Evolutionary conservation across 495 filamentous ascomycete genomes (phyloP), one percentile per base, ranked within the genome.

Genomic region (Hyaloscypha hepaticicola): DNA sequence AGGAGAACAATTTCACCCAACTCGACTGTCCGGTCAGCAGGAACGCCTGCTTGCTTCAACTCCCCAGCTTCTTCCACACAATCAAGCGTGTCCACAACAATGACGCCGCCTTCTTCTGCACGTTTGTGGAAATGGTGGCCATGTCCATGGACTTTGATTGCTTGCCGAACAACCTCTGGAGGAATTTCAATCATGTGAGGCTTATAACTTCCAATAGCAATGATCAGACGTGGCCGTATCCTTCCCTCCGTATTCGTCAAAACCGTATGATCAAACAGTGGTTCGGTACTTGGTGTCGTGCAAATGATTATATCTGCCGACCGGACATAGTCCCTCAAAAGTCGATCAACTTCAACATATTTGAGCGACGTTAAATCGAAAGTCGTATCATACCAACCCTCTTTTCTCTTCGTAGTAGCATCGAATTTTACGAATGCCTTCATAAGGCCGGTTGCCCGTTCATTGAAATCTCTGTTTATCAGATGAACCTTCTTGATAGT

Each of bases 11-110:
- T 73, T 72, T 96, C 92, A 3, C 93, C 93, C 5, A 93, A 77
- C 80, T 99, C 93, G 7, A 96, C 89, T 22, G 97, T 78, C 70
- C 96, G 87, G 28, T 85, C 80, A 0, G 88, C 81, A 49, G 78
- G 76, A 29, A 98, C 75, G 0, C 84, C 90, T 0, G 91, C 91
- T 69, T 91, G 85, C 28, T 94, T 88, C 59, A 99, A 78, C 79
- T 99, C 95, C 5, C 95, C 95, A 0, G 94, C 90, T 71, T 97
- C 92, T 69, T 87, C 85, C 65, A 97, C 69, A 60, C 90, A 92
- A 5, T 87, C 89, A 21, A 90, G 85, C 33, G 87, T 91, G 72
- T 98, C 94, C 12, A 97, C 94, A 5, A 97, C 79, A 31, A 95
- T 79, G 1, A 89, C 88, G 0, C 90, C 91, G 21, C 91, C 90